These are phyloP conservation scores for Thoreauomyces humboldtii DNA, from an alignment of 192 early-diverging fungal genomes.

Conservation along the genomic window DNA sequence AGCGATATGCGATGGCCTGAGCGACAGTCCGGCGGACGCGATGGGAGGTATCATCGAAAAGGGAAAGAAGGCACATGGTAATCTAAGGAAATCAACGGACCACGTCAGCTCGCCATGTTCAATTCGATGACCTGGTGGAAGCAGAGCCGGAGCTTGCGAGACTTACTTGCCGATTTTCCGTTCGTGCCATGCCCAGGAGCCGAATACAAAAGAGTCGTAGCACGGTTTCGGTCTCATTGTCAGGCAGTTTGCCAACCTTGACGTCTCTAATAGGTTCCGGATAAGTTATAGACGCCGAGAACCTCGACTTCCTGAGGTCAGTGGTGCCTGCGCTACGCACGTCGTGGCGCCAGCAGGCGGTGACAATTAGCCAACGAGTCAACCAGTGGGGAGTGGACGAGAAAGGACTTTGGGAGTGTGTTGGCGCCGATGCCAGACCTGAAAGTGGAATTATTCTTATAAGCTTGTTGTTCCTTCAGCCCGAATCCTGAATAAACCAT, in stretches of 20 bases:
- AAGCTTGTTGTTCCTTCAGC: too few relatives aligned
- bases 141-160: background rate
- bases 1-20: background rate
- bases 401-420: too few relatives aligned
- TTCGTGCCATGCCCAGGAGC: background rate
- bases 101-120: background rate
- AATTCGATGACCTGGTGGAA: background rate
- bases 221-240: background rate
- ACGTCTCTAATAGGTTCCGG: too few relatives aligned
- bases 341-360: slow-evolving; percentile 1
- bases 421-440: too few relatives aligned
- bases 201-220: slow-evolving; percentile 10
- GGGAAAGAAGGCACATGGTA: slow-evolving; percentile 5
- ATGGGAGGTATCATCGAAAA: slow-evolving; percentile 6
- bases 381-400: background rate
- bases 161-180: slow-evolving; percentile 1
- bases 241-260: slow-evolving; percentile 3
- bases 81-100: background rate
- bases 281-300: too few relatives aligned
- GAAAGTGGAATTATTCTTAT: too few relatives aligned
- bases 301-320: too few relatives aligned
- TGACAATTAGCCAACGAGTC: slow-evolving; percentile 10
- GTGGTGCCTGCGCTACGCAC: too few relatives aligned
- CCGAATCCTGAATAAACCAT: too few relatives aligned
- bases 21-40: slow-evolving; percentile 11